Evolutionary conservation across 495 filamentous ascomycete genomes (phyloP).

Genomic region (Choiromyces venosus): DNA sequence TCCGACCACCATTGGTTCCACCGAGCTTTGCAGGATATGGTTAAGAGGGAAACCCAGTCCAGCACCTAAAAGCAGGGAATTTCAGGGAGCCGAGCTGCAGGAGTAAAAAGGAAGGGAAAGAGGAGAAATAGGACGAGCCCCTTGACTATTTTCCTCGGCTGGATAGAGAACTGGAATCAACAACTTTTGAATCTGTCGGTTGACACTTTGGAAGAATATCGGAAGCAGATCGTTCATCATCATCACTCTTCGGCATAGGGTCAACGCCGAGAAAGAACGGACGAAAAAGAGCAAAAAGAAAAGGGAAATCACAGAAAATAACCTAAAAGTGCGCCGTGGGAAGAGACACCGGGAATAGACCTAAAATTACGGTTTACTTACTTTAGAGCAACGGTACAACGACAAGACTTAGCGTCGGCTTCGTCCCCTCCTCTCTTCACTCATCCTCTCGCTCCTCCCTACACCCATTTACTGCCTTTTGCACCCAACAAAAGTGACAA

Average conservation of each 20-base stretch:
- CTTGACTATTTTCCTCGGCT: constrained; percentile 9
- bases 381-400: neutral
- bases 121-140: constrained; percentile 11
- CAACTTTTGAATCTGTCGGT: neutral
- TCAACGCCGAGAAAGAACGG: constrained; percentile 33
- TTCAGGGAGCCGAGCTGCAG: constrained; percentile 22
- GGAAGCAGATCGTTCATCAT: constrained; percentile 3
- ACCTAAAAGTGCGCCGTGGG: constrained; percentile 17
- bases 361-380: neutral
- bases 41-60: constrained; percentile 18
- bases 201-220: neutral
- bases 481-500: neutral
- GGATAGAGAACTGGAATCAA: neutral
- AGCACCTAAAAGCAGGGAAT: constrained; percentile 28
- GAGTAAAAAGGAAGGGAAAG: constrained; percentile 12
- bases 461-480: constrained; percentile 1
- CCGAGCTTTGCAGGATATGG: constrained; percentile 23
- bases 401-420: constrained; percentile 1
- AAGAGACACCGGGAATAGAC: constrained; percentile 7
- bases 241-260: constrained; percentile 15
- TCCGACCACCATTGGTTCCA: constrained; percentile 24
- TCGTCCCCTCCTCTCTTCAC: constrained; percentile 10
- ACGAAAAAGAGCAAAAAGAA: constrained; percentile 33
- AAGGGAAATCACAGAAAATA: constrained; percentile 14
- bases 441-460: neutral